Evolutionary conservation across 495 filamentous ascomycete species (phyloP).

Genomic region (Xylaria nigripes): DNA sequence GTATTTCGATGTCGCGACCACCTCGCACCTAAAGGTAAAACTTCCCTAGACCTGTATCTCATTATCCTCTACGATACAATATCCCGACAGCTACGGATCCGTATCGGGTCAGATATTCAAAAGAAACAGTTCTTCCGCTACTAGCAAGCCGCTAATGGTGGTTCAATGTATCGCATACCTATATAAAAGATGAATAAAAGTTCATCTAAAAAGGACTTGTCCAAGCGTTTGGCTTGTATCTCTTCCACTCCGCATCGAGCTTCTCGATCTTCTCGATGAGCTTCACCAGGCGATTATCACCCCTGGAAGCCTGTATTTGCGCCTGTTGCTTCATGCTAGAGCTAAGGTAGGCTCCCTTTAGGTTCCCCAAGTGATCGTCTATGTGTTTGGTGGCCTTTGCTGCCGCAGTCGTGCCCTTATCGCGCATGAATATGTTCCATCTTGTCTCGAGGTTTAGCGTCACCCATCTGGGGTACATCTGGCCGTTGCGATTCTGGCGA

Average conservation of each 20-base stretch:
- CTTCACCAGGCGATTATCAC: neutral
- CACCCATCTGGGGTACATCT: too few species aligned
- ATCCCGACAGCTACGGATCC: too few species aligned
- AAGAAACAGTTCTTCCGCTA: too few species aligned
- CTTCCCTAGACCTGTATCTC: too few species aligned
- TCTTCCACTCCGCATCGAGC: slow-evolving; percentile 23
- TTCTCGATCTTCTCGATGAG: slow-evolving; percentile 25
- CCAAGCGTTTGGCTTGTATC: slow-evolving; percentile 2
- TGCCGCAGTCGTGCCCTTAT: neutral
- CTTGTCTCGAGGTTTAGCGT: neutral
- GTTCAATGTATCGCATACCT: too few species aligned
- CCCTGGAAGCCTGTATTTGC: neutral
- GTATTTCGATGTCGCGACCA: too few species aligned
- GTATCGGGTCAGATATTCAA: too few species aligned
- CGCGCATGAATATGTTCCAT: slow-evolving; percentile 1
- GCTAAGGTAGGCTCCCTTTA: neutral
- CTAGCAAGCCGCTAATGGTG: too few species aligned
- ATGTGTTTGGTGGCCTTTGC: slow-evolving; percentile 2
- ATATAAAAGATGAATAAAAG: too few species aligned
- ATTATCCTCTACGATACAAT: too few species aligned
- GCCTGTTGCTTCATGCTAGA: neutral
- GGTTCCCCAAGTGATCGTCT: neutral
- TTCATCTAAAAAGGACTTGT: slow-evolving; percentile 1
- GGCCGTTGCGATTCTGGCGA: too few species aligned
- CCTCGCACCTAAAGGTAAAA: too few species aligned